Conservation (phyloP, 345 rosid genomes). For the Noccaea caerulescens region DNA sequence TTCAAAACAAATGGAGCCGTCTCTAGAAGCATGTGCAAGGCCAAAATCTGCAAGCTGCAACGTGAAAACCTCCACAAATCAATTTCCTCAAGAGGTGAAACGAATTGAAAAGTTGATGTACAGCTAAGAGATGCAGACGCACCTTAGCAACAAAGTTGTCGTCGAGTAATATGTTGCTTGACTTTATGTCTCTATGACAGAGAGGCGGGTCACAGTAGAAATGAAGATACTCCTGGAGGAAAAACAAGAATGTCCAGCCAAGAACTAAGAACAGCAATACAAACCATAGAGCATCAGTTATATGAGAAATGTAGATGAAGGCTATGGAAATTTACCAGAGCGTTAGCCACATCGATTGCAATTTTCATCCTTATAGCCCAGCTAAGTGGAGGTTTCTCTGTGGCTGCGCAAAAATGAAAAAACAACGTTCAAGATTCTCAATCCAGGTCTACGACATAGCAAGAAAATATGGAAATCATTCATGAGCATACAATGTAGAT, state of each 20-base stretch:
- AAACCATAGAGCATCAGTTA: background rate
- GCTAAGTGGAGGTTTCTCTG: constrained; percentile 63
- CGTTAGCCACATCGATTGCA: constrained; percentile 92
- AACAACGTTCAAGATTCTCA: constrained; percentile 14
- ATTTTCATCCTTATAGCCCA: constrained; percentile 89
- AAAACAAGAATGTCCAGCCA: constrained; percentile 5
- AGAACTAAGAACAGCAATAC: constrained; percentile 34
- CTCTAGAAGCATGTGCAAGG: constrained; percentile 87
- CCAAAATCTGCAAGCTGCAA: constrained; percentile 97
- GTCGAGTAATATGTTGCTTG: constrained; percentile 93
- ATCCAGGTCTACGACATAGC: background rate
- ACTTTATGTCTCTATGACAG: constrained; percentile 94
- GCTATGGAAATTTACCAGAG: constrained; percentile 66
- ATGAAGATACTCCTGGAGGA: constrained; percentile 90
- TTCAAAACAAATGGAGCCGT: constrained; percentile 86
- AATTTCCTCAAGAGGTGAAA: constrained; percentile 13
- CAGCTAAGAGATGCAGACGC: constrained; percentile 12
- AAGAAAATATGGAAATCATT: constrained; percentile 5
- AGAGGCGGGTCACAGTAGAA: constrained; percentile 95
- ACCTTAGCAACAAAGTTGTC: constrained; percentile 94
- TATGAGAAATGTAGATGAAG: background rate
- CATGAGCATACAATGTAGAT: constrained; percentile 73
- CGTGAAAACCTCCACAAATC: constrained; percentile 11
- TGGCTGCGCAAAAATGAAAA: constrained; percentile 50
- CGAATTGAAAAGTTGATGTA: background rate